These are phyloP conservation scores for Claviceps monticola DNA, from an alignment of 2,329 filamentous ascomycete species.

Conservation along the genomic window DNA sequence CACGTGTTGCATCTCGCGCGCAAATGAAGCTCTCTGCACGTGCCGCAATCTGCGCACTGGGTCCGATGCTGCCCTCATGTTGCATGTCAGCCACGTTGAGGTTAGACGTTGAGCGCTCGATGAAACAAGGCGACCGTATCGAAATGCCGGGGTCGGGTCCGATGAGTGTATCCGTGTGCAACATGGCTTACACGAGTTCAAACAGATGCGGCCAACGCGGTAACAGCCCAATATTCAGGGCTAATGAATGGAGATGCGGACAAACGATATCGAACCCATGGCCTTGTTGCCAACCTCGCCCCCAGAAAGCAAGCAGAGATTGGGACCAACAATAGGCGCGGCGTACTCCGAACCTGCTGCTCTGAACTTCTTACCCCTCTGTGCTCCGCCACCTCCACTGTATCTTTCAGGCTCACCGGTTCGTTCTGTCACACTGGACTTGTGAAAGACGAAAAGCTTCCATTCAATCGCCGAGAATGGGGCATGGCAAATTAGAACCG, in stretches of 20 bases:
- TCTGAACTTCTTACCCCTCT: too few species aligned
- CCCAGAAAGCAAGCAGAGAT: background rate
- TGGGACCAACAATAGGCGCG: background rate
- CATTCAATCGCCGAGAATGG: background rate
- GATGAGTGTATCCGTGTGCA: background rate
- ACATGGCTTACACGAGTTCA: slow-evolving; percentile 5
- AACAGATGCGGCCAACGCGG: background rate
- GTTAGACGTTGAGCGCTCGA: background rate
- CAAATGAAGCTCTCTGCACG: background rate
- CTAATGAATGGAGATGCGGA: background rate
- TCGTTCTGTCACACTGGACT: background rate
- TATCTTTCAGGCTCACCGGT: background rate
- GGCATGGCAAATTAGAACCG: background rate
- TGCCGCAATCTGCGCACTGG: background rate
- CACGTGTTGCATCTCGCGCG: background rate
- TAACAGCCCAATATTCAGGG: slow-evolving; percentile 1
- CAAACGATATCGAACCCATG: background rate
- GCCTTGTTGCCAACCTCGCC: background rate
- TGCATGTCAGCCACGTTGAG: background rate
- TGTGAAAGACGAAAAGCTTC: background rate
- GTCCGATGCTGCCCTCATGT: background rate
- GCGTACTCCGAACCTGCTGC: background rate
- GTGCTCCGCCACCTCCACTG: background rate
- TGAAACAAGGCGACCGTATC: slow-evolving; percentile 1
- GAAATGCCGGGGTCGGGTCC: background rate